These are phyloP conservation scores for Petrea volubilis DNA, from an alignment of 257 asterid species.

Conservation along the genomic window DNA sequence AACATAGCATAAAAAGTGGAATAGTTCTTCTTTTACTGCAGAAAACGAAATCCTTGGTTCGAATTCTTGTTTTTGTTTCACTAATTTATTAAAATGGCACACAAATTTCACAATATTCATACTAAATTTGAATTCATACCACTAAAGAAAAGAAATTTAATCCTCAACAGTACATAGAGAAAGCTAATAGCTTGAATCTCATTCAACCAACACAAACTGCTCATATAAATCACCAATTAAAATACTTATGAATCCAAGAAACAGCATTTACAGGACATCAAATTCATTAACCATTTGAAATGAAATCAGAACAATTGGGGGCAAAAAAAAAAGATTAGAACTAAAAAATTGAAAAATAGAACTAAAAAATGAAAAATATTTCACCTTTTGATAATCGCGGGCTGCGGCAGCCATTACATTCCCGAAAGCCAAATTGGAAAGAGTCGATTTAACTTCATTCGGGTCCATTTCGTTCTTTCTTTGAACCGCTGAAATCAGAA, in stretches of 20 bases:
- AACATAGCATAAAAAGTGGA: neutral
- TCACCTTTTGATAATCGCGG: conserved; percentile 96
- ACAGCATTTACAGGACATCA: neutral
- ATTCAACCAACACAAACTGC: neutral
- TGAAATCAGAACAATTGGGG: neutral
- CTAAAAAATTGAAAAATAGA: neutral
- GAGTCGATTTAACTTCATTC: conserved; percentile 84
- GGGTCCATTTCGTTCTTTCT: conserved; percentile 65
- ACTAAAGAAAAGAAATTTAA: too few species aligned
- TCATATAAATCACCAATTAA: neutral
- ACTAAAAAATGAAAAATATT: neutral
- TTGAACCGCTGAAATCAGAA: conserved; percentile 24
- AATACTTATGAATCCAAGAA: neutral
- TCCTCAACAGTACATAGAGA: neutral
- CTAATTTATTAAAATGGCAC: too few species aligned
- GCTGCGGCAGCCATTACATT: conserved; percentile 99
- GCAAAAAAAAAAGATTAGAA: neutral
- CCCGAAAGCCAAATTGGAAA: conserved; percentile 81
- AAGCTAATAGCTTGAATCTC: conserved; percentile 14
- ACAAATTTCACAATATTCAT: too few species aligned
- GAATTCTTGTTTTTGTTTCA: neutral
- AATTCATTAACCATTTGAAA: neutral
- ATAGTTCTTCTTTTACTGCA: neutral
- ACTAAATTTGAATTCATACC: too few species aligned
- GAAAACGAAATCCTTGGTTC: neutral